Evolutionary conservation across 768 basidiomycete genomes (phyloP).

Genomic region (Rhodotorula toruloides): DNA sequence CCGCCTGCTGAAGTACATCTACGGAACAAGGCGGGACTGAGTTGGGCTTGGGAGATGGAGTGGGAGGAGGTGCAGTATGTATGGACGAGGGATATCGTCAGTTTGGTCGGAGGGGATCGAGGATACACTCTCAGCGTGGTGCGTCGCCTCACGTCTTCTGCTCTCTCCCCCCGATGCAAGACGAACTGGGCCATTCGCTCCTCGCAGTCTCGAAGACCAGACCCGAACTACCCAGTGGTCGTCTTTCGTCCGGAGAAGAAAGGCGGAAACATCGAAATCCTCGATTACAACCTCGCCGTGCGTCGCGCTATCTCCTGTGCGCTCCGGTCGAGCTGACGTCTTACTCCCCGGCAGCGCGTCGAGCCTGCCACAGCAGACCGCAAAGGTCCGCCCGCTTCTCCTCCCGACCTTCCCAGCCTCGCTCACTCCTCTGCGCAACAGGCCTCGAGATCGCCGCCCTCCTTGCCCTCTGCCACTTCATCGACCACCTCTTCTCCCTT

Average conservation of each 20-base stretch:
- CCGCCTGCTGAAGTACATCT: conserved; percentile 5
- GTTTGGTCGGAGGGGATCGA: conserved; percentile 6
- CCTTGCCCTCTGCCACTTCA: conserved; percentile 21
- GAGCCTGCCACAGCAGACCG: conserved; percentile 16
- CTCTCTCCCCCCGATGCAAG: neutral
- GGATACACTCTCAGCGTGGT: conserved; percentile 20
- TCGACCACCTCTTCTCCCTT: conserved; percentile 17
- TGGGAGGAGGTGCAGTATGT: conserved; percentile 13
- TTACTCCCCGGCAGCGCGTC: conserved; percentile 3
- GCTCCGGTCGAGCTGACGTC: neutral
- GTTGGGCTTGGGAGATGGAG: conserved; percentile 27
- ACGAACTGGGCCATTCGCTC: too few relatives aligned
- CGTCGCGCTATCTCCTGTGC: neutral
- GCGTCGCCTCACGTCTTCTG: neutral
- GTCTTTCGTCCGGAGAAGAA: conserved; percentile 11
- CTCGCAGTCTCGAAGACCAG: conserved; percentile 18
- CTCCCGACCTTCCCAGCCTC: neutral
- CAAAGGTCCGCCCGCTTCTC: conserved; percentile 10
- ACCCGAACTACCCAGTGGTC: conserved; percentile 24
- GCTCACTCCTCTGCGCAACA: neutral
- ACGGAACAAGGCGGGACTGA: neutral
- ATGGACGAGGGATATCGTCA: conserved; percentile 8
- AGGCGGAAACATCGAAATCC: conserved; percentile 12
- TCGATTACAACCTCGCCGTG: conserved; percentile 26
- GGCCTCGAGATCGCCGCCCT: conserved; percentile 29